Conservation (phyloP, 164 flowering plant species). For the Aristolochia californica region DNA sequence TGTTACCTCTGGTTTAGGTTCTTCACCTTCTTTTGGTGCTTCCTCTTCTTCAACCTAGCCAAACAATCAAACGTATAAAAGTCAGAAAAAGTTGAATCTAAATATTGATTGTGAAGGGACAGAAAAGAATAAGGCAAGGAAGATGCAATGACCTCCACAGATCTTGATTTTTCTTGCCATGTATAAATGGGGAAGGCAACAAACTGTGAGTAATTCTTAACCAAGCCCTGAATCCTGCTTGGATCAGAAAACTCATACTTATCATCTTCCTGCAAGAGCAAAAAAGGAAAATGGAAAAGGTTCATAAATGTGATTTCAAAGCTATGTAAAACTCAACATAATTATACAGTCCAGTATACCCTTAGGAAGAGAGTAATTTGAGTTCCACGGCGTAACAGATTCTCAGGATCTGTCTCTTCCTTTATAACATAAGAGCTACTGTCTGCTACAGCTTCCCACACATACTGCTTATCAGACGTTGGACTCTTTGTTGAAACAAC, state of each 20-base stretch:
- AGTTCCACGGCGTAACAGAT: slow-evolving; percentile 71
- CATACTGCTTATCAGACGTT: slow-evolving; percentile 82
- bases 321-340: not conserved
- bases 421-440: slow-evolving; percentile 79
- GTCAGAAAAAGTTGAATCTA: not conserved
- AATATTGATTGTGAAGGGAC: not conserved
- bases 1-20: slow-evolving; percentile 57
- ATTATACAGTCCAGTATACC: slow-evolving; percentile 24
- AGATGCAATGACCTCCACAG: slow-evolving; percentile 58
- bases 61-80: not conserved
- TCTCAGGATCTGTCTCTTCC: slow-evolving; percentile 88
- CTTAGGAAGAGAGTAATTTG: slow-evolving; percentile 73
- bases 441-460: slow-evolving; percentile 87
- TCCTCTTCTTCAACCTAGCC: slow-evolving; percentile 91
- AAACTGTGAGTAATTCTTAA: slow-evolving; percentile 96
- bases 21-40: slow-evolving; percentile 89
- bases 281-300: not conserved
- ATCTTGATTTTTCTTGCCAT: slow-evolving; percentile 94
- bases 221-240: slow-evolving; percentile 59
- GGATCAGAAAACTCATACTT: slow-evolving; percentile 92
- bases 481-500: slow-evolving; percentile 93
- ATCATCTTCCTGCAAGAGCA: slow-evolving; percentile 65
- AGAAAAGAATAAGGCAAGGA: not conserved
- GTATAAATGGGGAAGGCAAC: slow-evolving; percentile 95
- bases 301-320: not conserved